Base-by-base conservation (phyloP, 495 filamentous ascomycete genomes). In the Aspergillus hancockii region DNA sequence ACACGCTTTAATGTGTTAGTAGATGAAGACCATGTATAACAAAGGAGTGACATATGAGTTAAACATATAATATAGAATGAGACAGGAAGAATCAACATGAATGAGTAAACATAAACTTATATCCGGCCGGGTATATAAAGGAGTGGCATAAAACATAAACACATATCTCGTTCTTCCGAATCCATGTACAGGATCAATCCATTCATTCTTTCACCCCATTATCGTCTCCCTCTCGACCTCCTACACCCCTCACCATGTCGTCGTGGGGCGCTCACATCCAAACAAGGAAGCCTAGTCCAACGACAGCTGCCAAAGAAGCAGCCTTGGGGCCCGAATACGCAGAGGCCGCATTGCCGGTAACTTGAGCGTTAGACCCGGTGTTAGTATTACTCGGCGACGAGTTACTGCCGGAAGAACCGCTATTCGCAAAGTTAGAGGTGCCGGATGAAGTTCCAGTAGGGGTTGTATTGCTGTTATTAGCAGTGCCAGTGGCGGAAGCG, bases 251-350 rank as follows among this genome's bases (percentile, higher is more conserved):
- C 34, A 9, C 12, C 4, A 36, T 36, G 34, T 10, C 18, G 43
- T 47, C 19, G 8, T 47, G 19, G 8, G 18, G 3, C 16, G 22
- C n/a, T 54, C 36, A 74, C 54, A 72, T 57, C 65, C 62, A 72
- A 50, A 60, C 71, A 45, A 74, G 43, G 21, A 67, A 54, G 21
- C 67, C 62, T 47, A 71, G 52, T 5, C 71, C 70, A 22, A 65
- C 46, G 8, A 71, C 47, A 38, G 62, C 70, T 21, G 62, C 64
- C 52, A 69, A 34, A 21, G 49, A 53, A 16, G 60, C 59, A 49
- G 60, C 58, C 45, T 57, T 61, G 28, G 65, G 65, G 4, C 41
- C 59, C 4, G 50, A 52, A n/a, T 60, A 28, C 14, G 49, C 62
- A 9, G 58, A 47, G 1, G 66, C 68, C 8, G 67, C 66, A 47